Evolutionary conservation across 129 eudicot species (phyloP), one percentile per base, ranked within the genome.

Genomic region (Chrysanthemum lavandulifolium): DNA sequence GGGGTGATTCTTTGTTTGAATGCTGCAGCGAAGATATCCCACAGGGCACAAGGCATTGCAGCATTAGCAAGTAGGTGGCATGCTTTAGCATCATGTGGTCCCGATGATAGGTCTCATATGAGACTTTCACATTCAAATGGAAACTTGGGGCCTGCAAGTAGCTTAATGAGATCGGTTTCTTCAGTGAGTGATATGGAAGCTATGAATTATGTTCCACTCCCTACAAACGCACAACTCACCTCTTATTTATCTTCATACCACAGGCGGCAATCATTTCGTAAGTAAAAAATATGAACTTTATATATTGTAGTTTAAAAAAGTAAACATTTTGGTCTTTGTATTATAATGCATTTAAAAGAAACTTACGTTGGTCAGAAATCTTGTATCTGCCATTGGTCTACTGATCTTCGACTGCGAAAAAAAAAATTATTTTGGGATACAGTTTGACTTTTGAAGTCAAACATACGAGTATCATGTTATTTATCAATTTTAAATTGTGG

Each of bases 11-110:
- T 91, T 2, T 91, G 97, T 79, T 81, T 91, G 31, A 89, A 91
- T 71, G 96, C 92, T 23, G 96, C 96, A 71, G 89, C 97, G 19
- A 91, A 91, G 80, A 91, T 91, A 71, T 88, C 97, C 16, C 91
- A 85, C 68, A 74, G 95, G 40, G 97, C 97, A 50, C 97, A 88
- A 75, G 92, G 88, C 21, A 71, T 91, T 66, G 96, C 90, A 33
- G 82, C 96, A 10, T 13, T 86, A 65, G 97, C 96, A 69, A 84
- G 90, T 76, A 82, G 79, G 74, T 91, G 97, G 97, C 97, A 91
- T 79, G 97, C 92, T 40, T 67, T 82, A 21, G 83, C 85, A 61
- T 84, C 97, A 27, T 86, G 90, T 58, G 84, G 79, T 43, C 80
- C 96, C 2, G 68, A 67, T 63, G 92, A 85, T 56, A 47, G 76